Base-by-base conservation (phyloP, 805 yeast genomes). In the Saturnispora ahearnii region DNA sequence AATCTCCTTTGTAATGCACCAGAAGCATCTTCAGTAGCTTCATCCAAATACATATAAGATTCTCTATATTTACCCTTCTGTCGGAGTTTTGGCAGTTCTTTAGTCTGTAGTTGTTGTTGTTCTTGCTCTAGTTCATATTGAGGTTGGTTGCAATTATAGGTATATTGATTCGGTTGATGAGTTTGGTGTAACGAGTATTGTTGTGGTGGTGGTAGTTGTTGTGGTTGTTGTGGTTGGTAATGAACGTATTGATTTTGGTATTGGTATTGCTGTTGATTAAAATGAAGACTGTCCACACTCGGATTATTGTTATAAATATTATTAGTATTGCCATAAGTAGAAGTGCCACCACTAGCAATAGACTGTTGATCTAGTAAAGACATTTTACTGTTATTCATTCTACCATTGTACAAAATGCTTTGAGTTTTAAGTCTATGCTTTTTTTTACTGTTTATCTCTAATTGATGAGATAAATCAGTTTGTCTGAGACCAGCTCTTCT, bases 401-500 rank as follows among this genome's bases (percentile, higher is more conserved):
- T 46, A 31, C 48, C 52, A 45, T 37, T 53, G 10, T 40, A 46
- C 13, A 50, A 21, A 7, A 53, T 46, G 33, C 54, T 49, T 34
- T 51, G 56, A 4, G 68, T 62, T 43, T 58, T 60, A 18, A 58
- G 59, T 43, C 62, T 55, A 32, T 55, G 53, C 43, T 61, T 64
- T 51, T 59, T 62, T 49, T 58, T 59, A 41, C 55, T 59, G 36
- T 60, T 57, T 12, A 47, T 54, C 32, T 59, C 57, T 11, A 64
- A 48, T 38, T 59, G 66, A 7, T 60, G 51, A 5, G 61, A 51
- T 15, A 63, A 46, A 46, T 58, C 57, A 1, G 69, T 63, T 40
- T 62, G 62, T 37, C 69, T 57, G 5, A 66, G 52, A 0, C 70
- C 70, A 1, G 63, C 65, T 31, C 61, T 55, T 26, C 60, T 57